These are phyloP conservation scores for Haematococcus sp. DNA, from an alignment of 139 green algal species.

Conservation along the genomic window DNA sequence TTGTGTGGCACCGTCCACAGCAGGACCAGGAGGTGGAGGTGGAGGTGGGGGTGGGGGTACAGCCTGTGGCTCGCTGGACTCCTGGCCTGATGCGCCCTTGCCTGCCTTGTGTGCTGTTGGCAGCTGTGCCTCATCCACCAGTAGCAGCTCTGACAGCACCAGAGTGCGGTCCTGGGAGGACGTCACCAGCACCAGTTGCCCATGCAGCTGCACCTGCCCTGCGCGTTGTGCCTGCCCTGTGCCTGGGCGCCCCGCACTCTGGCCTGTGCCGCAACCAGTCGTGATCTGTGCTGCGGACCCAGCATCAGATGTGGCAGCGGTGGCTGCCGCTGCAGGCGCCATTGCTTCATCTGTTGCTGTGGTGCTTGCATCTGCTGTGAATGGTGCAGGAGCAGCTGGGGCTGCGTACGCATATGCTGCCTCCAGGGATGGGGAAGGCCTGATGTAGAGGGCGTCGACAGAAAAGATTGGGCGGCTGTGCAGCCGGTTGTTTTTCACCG, in stretches of 20 bases:
- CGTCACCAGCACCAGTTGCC: conserved; percentile 14
- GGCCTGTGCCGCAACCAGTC: no score
- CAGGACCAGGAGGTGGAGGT: no score
- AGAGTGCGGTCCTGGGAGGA: conserved; percentile 26
- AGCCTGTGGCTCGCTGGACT: no score
- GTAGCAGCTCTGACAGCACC: conserved; percentile 6
- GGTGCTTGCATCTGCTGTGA: background rate
- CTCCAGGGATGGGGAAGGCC: no score
- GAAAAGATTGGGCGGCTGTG: conserved; percentile 32
- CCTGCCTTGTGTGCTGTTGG: background rate
- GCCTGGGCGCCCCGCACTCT: no score
- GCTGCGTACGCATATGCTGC: no score
- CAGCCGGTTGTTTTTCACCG: background rate
- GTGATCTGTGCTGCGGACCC: no score
- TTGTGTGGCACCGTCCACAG: no score
- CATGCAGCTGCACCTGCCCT: background rate
- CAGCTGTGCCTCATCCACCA: conserved; percentile 3
- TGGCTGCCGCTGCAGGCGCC: no score
- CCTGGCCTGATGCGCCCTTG: background rate
- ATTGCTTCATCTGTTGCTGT: background rate
- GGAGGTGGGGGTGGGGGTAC: no score
- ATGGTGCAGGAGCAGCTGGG: background rate
- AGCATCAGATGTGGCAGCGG: no score
- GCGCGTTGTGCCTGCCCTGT: no score
- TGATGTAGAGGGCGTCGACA: background rate